phyloP scores from a whole-genome alignment of 495 filamentous ascomycete genomes.

The Daldinia vernicosa region DNA sequence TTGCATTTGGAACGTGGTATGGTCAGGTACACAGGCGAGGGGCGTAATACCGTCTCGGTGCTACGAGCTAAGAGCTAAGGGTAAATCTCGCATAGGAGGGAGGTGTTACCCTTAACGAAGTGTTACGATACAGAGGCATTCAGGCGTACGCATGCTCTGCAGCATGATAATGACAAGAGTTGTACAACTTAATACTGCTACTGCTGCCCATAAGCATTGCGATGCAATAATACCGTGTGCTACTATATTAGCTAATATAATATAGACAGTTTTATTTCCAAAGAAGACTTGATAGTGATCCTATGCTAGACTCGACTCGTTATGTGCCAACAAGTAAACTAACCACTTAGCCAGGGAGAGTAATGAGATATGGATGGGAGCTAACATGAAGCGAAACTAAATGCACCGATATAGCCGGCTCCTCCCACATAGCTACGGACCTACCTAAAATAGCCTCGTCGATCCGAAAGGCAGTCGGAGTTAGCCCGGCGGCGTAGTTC shows the following conservation, averaged over 20 bases:
- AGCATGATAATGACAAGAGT: conserved; percentile 37
- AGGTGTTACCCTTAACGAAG: conserved; percentile 28
- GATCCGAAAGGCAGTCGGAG: conserved; percentile 9
- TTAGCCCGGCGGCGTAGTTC: neutral
- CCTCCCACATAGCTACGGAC: neutral
- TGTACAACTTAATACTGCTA: conserved; percentile 31
- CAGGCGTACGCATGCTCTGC: conserved; percentile 25
- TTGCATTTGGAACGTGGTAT: conserved; percentile 32
- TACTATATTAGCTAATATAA: conserved; percentile 33
- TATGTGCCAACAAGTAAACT: neutral
- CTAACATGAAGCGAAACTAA: neutral
- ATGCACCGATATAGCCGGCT: neutral
- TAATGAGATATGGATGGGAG: no score
- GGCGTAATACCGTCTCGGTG: conserved; percentile 31
- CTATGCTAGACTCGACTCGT: neutral
- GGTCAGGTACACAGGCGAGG: conserved; percentile 27
- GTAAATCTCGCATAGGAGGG: neutral
- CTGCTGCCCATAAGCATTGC: conserved; percentile 7
- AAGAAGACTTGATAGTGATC: neutral
- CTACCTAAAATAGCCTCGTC: conserved; percentile 33
- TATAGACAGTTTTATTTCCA: conserved; percentile 1
- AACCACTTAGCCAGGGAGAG: no score
- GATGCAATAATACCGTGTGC: conserved; percentile 8
- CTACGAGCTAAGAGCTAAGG: conserved; percentile 19
- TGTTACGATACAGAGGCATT: conserved; percentile 39